A percentile compares a stretch with the other conserved stretches of the same genome.
phyloP scores from a whole-genome alignment of 2,329 filamentous ascomycete species.

The Colletotrichum nymphaeae region DNA sequence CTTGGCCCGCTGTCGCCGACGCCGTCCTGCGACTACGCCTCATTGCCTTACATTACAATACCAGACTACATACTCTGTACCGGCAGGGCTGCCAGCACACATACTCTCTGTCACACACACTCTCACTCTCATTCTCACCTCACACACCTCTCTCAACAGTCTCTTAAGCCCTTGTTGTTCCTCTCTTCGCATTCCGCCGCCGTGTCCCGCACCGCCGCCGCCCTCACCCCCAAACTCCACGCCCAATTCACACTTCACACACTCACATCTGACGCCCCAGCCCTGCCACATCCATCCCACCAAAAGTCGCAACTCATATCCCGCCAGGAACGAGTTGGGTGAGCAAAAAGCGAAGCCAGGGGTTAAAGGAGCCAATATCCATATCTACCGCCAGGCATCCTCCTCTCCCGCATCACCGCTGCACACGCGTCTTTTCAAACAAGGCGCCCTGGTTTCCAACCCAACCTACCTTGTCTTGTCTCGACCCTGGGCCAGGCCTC shows the following conservation, averaged over 20 bases:
- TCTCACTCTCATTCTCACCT: no score
- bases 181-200: background rate
- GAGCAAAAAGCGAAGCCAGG: background rate
- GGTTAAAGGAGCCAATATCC: slow-evolving; percentile 2
- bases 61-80: background rate
- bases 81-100: no score
- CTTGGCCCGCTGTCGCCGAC: slow-evolving; percentile 6
- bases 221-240: background rate
- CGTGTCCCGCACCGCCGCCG: background rate
- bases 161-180: background rate
- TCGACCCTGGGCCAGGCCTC: slow-evolving; percentile 13
- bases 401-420: slow-evolving; percentile 4
- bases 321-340: slow-evolving; percentile 1
- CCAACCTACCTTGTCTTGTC: background rate
- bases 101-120: no score
- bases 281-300: slow-evolving; percentile 1
- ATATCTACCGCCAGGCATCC: slow-evolving; percentile 20
- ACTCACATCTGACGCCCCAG: background rate
- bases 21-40: background rate
- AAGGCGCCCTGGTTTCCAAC: slow-evolving; percentile 21
- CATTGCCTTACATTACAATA: slow-evolving; percentile 4
- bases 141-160: background rate
- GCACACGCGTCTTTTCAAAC: slow-evolving; percentile 20
- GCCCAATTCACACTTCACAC: background rate
- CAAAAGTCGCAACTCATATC: background rate